Evolutionary conservation across 495 filamentous ascomycete species (phyloP).

Genomic region (Polyplosphaeria fusca): DNA sequence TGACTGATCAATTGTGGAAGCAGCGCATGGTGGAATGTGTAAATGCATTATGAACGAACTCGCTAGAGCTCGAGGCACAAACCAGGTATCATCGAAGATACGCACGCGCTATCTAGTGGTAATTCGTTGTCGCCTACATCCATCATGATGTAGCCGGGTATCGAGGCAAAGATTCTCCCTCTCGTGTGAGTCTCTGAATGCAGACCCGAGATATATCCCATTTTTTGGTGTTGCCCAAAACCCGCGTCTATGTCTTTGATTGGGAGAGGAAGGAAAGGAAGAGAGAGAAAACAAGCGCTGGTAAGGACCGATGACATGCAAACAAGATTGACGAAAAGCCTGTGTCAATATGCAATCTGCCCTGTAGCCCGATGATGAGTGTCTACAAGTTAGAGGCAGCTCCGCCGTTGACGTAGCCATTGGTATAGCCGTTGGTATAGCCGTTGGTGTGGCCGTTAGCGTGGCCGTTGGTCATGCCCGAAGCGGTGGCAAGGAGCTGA

Average conservation of each 20-base stretch:
- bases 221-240: background rate
- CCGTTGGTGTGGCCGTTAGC: constrained; percentile 11
- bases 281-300: background rate
- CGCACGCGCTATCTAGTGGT: too few species aligned
- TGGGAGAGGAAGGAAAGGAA: background rate
- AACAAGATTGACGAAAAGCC: constrained; percentile 26
- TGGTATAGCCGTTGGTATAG: constrained; percentile 11
- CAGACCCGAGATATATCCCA: background rate
- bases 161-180: too few species aligned
- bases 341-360: constrained; percentile 11
- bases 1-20: too few species aligned
- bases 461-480: constrained; percentile 17
- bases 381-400: constrained; percentile 22
- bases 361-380: background rate
- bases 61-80: too few species aligned
- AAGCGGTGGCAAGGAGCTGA: constrained; percentile 25
- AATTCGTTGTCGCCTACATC: too few species aligned
- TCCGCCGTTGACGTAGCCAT: constrained; percentile 7
- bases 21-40: too few species aligned
- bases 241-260: background rate
- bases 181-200: background rate
- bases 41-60: too few species aligned
- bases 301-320: constrained; percentile 16
- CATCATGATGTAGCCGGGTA: background rate
- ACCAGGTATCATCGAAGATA: too few species aligned